These are phyloP conservation scores for Nemania serpens DNA, from an alignment of 2,329 filamentous ascomycete genomes.

Conservation along the genomic window DNA sequence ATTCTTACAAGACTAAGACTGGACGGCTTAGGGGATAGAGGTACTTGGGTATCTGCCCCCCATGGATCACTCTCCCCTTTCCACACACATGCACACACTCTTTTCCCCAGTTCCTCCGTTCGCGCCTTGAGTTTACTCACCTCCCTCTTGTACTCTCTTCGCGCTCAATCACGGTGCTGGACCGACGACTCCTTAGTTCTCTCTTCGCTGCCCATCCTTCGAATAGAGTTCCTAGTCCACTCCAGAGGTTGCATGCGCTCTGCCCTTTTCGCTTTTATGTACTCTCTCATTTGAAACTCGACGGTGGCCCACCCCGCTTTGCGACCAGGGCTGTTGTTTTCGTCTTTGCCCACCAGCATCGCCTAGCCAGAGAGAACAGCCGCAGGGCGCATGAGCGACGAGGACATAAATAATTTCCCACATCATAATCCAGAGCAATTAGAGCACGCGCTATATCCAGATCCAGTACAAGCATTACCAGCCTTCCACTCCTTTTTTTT, in stretches of 20 bases:
- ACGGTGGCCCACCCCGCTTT: constrained; percentile 9
- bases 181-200: constrained; percentile 17
- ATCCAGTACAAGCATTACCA: constrained; percentile 22
- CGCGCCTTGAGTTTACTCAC: constrained; percentile 26
- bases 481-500: constrained; percentile 32
- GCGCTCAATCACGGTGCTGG: constrained; percentile 23
- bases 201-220: constrained; percentile 17
- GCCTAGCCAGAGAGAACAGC: background rate
- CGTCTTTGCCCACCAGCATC: constrained; percentile 4
- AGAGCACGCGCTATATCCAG: constrained; percentile 4
- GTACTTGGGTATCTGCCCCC: background rate
- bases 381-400: constrained; percentile 25
- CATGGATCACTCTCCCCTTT: constrained; percentile 15
- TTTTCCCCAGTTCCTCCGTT: constrained; percentile 15
- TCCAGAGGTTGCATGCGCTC: constrained; percentile 10
- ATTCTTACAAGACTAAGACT: background rate
- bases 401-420: constrained; percentile 29
- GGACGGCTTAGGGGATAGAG: background rate
- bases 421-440: constrained; percentile 16
- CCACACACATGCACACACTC: constrained; percentile 1
- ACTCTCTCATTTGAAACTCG: constrained; percentile 22
- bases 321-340: constrained; percentile 18
- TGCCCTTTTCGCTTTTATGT: constrained; percentile 22
- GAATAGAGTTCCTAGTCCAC: constrained; percentile 17
- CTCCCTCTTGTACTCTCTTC: background rate